These are phyloP conservation scores for Reutealis trisperma DNA, from an alignment of 345 rosid species.

Conservation along the genomic window DNA sequence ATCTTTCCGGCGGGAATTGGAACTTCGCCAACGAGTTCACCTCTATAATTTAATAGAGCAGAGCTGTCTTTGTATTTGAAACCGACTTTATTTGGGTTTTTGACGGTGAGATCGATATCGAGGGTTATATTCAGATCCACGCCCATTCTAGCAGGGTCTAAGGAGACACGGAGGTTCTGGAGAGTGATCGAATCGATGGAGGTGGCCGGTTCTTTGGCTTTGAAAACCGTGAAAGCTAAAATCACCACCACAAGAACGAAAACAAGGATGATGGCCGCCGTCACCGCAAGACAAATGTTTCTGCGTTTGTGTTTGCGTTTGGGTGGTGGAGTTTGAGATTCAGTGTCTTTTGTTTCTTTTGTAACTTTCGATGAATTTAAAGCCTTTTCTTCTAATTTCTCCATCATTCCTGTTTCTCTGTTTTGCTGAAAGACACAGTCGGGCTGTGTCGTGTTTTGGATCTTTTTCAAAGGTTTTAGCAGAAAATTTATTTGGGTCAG, in stretches of 20 bases:
- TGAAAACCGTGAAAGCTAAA: conserved; percentile 69
- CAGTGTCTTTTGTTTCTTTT: neutral
- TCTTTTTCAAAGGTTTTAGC: no score
- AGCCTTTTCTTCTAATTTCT: neutral
- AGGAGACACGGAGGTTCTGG: conserved; percentile 29
- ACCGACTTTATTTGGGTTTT: conserved; percentile 72
- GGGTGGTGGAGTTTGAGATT: conserved; percentile 7
- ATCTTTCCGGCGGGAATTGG: conserved; percentile 64
- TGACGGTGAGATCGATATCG: conserved; percentile 49
- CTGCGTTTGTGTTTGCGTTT: conserved; percentile 28
- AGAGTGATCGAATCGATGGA: conserved; percentile 50
- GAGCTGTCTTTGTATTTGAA: conserved; percentile 49
- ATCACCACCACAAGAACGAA: conserved; percentile 46
- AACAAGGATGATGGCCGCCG: conserved; percentile 22
- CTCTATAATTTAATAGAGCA: conserved; percentile 61
- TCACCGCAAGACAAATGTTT: conserved; percentile 44
- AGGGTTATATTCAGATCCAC: conserved; percentile 54
- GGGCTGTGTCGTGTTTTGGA: no score
- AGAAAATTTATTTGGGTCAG: neutral
- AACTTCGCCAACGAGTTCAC: conserved; percentile 54
- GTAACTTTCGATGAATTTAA: neutral
- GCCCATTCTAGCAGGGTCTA: conserved; percentile 26
- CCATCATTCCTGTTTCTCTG: neutral
- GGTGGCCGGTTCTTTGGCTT: conserved; percentile 54
- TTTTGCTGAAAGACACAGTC: neutral